Evolutionary conservation across 352 stramenopile species (phyloP), one percentile per base, ranked within the genome.

Genomic region (Globisporangium parvum): DNA sequence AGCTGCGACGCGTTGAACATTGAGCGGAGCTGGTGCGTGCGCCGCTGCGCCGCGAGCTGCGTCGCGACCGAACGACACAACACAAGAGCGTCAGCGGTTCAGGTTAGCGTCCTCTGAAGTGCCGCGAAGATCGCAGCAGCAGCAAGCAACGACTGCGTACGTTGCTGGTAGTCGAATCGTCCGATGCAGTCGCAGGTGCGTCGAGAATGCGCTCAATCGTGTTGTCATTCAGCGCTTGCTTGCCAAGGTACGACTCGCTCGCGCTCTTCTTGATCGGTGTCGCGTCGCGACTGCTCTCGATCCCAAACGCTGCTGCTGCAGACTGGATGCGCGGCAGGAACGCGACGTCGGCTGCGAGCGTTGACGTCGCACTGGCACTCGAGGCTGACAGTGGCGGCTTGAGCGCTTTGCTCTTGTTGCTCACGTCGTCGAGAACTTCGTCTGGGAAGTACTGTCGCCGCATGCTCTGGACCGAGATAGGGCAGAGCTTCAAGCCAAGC

Each of bases 1-100:
- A 92, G 59, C 63, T 92, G 83, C 23, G 86, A 80, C 31, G 82
- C 70, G 49, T 96, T 89, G 59, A 96, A 96, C 41, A 79, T 63
- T 5, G 69, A 66, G 6, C 82, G 76, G 40, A 85, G 59, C 55
- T 94, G 86, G 45, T 89, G 80, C 10, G 76, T 80, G 2, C 80
- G 78, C 14, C 70, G 62, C 24, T 50, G 59, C 14, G 18, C 59
- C 31, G 24, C 26, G 53, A 24, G 23, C 39, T 44, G 8, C 39
- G 12, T 10, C 31, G 10, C 31, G 10, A 37, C 10, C 31, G 1
- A 37, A 12, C 10, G 31, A 8, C 23, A 77, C 31, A 3, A 28
- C 41, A 47, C 55, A 44, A n/a, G 17, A 10, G 46, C 10, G 6
- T 11, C 31, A 37, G 8, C 12, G 31, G 31, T 12, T 37, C 31